These are phyloP conservation scores for Dendrocalamus latiflorus DNA, from an alignment of 202 grass and related monocot genomes.

Conservation along the genomic window DNA sequence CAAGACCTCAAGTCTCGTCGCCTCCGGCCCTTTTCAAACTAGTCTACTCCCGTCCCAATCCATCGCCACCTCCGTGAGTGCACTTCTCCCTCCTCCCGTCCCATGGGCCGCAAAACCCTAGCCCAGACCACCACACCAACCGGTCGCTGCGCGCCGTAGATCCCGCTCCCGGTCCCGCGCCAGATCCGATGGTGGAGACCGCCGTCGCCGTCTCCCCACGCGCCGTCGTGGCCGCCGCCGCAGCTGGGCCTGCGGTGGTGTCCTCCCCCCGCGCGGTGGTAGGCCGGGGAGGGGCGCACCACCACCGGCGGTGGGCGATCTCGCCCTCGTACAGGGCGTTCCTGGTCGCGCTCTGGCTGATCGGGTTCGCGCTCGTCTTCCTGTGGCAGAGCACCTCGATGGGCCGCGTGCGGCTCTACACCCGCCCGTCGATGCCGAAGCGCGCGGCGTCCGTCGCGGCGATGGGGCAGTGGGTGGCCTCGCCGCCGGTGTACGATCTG, in stretches of 20 bases:
- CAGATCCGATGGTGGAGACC: slow-evolving; percentile 55
- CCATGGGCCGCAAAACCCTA: slow-evolving; percentile 14
- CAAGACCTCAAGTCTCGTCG: background rate
- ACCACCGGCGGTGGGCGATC: slow-evolving; percentile 44
- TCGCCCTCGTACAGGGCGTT: slow-evolving; percentile 19
- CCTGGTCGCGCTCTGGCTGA: slow-evolving; percentile 51
- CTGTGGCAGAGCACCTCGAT: slow-evolving; percentile 60
- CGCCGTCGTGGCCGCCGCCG: background rate
- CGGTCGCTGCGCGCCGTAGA: slow-evolving; percentile 28
- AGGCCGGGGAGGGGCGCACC: slow-evolving; percentile 11
- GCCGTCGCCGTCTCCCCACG: slow-evolving; percentile 17
- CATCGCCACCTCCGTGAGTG: background rate
- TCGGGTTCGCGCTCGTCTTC: slow-evolving; percentile 56
- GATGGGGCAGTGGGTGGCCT: slow-evolving; percentile 42
- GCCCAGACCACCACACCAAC: slow-evolving; percentile 15
- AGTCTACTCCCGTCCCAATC: background rate
- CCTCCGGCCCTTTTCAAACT: slow-evolving; percentile 34
- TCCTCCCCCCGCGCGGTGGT: slow-evolving; percentile 36
- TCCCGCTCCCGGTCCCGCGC: background rate
- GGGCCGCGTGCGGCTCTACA: slow-evolving; percentile 43
- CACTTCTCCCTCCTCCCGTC: background rate
- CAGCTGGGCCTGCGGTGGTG: background rate
- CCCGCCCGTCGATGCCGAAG: slow-evolving; percentile 35
- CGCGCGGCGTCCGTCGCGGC: background rate
- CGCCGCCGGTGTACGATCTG: slow-evolving; percentile 50